These are phyloP conservation scores for Eucalyptus sp. DNA, from an alignment of 345 rosid species.

Conservation along the genomic window DNA sequence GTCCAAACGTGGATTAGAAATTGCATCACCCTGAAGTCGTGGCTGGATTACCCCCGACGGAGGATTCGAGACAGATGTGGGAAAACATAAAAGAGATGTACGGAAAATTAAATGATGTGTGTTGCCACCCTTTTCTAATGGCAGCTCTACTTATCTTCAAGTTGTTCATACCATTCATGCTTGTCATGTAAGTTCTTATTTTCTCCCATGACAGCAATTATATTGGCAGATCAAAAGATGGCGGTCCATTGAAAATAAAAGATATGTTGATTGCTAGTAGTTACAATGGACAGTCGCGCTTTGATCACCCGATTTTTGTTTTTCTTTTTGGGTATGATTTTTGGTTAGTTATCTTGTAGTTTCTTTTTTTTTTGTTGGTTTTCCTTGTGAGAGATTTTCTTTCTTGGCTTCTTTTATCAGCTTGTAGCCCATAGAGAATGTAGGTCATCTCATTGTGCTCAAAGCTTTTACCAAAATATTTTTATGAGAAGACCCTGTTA, in stretches of 20 bases:
- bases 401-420: neutral
- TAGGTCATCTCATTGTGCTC: neutral
- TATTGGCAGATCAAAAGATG: neutral
- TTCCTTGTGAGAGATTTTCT: neutral
- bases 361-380: neutral
- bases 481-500: neutral
- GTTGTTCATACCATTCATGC: conserved; percentile 92
- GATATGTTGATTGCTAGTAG: neutral
- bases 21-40: no score
- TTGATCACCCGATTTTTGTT: neutral
- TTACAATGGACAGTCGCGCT: neutral
- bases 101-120: neutral
- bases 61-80: no score
- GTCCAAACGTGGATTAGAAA: no score
- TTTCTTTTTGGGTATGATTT: neutral
- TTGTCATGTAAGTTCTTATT: conserved; percentile 67
- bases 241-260: neutral
- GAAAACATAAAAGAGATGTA: no score
- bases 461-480: neutral
- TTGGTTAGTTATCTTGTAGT: neutral
- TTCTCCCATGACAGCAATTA: neutral
- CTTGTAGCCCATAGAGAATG: neutral
- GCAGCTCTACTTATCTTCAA: conserved; percentile 90
- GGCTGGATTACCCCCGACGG: no score
- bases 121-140: conserved; percentile 78